These are phyloP conservation scores for Mitragyna speciosa DNA, from an alignment of 257 asterid species.

Conservation along the genomic window DNA sequence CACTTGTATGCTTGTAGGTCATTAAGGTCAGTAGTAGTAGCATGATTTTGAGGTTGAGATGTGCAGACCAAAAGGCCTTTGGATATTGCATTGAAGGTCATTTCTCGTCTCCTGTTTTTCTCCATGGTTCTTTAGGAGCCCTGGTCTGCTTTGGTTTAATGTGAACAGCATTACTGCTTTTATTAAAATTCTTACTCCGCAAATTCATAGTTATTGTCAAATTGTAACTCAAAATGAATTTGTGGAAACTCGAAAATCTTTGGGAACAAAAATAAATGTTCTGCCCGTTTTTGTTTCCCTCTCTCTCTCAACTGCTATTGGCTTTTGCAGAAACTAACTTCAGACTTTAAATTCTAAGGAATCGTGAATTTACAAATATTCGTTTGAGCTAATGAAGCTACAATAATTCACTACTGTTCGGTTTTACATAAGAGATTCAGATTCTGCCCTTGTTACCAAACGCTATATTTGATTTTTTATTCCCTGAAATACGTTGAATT, in stretches of 20 bases:
- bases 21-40: background rate
- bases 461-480: too few relatives aligned
- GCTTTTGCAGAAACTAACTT: background rate
- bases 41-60: background rate
- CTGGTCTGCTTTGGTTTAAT: background rate
- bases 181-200: background rate
- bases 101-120: background rate
- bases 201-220: background rate
- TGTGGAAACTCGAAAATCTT: background rate
- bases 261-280: background rate
- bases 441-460: too few relatives aligned
- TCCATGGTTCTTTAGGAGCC: background rate
- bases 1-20: background rate
- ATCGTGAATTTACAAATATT: background rate
- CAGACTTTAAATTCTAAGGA: background rate
- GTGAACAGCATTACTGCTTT: background rate
- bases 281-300: background rate
- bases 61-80: background rate
- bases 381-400: background rate
- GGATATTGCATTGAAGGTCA: background rate
- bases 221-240: too few relatives aligned
- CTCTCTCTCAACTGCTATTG: background rate
- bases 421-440: background rate
- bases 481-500: background rate
- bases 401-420: background rate